Conservation (phyloP, 768 basidiomycete species). For the Russula abietina region DNA sequence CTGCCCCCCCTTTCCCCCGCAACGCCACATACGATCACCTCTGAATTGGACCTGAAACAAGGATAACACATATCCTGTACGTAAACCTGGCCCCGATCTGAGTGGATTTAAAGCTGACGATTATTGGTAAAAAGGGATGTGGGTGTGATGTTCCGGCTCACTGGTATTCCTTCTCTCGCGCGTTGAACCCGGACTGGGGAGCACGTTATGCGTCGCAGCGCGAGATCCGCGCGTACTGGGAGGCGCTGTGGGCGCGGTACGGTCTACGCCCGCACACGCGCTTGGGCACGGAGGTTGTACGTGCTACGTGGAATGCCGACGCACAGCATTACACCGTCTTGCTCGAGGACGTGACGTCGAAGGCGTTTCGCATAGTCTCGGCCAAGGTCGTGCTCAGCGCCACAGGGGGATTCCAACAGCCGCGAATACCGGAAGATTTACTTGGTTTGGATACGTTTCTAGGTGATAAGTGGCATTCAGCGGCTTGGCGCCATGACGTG, state of each 20-base stretch:
- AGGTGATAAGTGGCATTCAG: constrained; percentile 51
- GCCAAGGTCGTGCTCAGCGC: constrained; percentile 32
- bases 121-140: constrained; percentile 25
- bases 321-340: constrained; percentile 28
- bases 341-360: constrained; percentile 23
- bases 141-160: constrained; percentile 28
- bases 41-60: neutral
- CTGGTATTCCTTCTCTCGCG: constrained; percentile 31
- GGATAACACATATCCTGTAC: constrained; percentile 30
- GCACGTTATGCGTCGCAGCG: constrained; percentile 26
- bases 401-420: constrained; percentile 27
- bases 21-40: too few relatives aligned
- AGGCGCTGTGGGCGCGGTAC: constrained; percentile 24
- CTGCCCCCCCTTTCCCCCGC: neutral
- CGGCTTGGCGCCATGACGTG: constrained; percentile 50
- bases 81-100: neutral
- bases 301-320: constrained; percentile 30
- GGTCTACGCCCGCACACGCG: constrained; percentile 25
- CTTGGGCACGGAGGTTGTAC: constrained; percentile 30
- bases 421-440: constrained; percentile 28
- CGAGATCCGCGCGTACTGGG: constrained; percentile 31
- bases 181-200: constrained; percentile 30
- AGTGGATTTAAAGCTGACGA: neutral
- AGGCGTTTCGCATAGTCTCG: constrained; percentile 10
- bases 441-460: constrained; percentile 34